phyloP scores from a whole-genome alignment of 305 asterid species.

The Solanum aculeatissimum region DNA sequence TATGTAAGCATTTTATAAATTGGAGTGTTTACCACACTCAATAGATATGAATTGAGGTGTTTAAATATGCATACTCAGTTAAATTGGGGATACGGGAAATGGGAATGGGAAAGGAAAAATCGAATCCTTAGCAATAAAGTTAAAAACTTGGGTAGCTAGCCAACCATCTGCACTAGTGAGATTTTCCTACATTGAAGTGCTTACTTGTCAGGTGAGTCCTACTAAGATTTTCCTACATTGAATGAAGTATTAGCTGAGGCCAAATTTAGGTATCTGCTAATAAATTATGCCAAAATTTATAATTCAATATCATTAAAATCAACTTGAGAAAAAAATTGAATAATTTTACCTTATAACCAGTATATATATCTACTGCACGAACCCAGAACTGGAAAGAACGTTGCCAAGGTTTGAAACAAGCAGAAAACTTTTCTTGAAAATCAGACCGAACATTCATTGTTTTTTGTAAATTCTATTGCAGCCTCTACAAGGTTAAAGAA shows the following conservation, averaged over 20 bases:
- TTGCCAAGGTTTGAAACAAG: constrained; percentile 62
- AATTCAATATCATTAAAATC: background rate
- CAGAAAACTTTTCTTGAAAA: constrained; percentile 44
- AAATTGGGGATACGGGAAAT: too few relatives aligned
- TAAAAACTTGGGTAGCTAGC: too few relatives aligned
- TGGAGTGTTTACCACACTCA: background rate
- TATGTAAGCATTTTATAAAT: background rate
- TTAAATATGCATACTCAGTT: background rate
- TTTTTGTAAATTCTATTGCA: background rate
- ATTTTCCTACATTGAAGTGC: too few relatives aligned
- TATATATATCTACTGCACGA: constrained; percentile 69
- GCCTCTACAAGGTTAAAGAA: background rate
- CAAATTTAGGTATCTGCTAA: too few relatives aligned
- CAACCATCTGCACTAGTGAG: too few relatives aligned
- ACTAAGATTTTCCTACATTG: too few relatives aligned
- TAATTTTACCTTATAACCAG: constrained; percentile 76
- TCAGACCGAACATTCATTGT: constrained; percentile 27
- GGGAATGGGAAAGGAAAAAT: too few relatives aligned
- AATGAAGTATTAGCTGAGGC: too few relatives aligned
- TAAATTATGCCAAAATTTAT: background rate
- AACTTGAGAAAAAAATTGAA: background rate
- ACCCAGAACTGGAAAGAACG: constrained; percentile 95
- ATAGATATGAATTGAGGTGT: background rate
- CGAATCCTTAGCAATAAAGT: too few relatives aligned
- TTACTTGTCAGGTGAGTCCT: too few relatives aligned